Evolutionary conservation across 169 alveolate species (phyloP), one percentile per base, ranked within the genome.

Genomic region (Cryptosporidium meleagridis): DNA sequence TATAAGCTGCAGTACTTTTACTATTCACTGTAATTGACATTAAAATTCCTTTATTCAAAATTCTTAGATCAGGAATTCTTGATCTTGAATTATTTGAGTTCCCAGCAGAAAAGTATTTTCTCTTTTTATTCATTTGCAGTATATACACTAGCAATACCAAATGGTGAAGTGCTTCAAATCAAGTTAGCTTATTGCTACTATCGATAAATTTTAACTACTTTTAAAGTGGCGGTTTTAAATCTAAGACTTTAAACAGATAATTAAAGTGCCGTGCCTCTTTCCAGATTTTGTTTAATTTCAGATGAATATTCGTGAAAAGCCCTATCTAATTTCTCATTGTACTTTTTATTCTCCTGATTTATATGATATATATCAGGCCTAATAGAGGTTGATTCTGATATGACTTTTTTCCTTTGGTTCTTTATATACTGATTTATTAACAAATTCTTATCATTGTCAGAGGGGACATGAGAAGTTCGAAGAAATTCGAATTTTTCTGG

Each of bases 231-330:
- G 69, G 69, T 37, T 37, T 65, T 23, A 37, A 10, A 1, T 65
- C 23, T 31, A n/a, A 31, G 33, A 8, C 51, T 48, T 10, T 44
- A 9, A 48, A 48, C 55, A 35, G 26, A 31, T 6, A 1, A 7
- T 31, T 55, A 73, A 10, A 73, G 45, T 23, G 89, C 89, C 7
- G 89, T 80, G 44, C 89, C 89, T 23, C 75, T 59, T 59, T 80
- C 89, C 31, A 80, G 7, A 51, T 80, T 80, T 31, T 65, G 59
- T 41, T 80, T 80, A 44, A 80, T 80, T 44, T 80, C 89, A 12
- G 21, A 26, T 2, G 80, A 23, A 59, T 39, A 59, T 41, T 80
- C 68, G 45, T 61, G 62, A 65, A 14, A 80, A 23, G 69, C 73
- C 44, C 75, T 80, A 29, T 80, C 89, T 31, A 80, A 45, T 39